Base-by-base conservation (phyloP, 169 alveolate species). In the Perkinsus marinus region DNA sequence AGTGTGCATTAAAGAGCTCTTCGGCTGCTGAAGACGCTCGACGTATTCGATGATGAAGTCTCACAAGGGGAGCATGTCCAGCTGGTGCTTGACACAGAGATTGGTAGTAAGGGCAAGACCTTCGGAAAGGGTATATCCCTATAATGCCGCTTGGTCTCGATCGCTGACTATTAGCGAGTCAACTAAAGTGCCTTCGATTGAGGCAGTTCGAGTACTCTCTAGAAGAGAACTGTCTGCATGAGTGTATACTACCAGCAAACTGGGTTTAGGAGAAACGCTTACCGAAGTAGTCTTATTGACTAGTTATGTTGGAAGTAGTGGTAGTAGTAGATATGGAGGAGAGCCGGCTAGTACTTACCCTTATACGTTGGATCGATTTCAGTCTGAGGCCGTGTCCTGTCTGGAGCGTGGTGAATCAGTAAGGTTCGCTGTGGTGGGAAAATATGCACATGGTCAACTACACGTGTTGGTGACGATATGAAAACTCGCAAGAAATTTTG, bases 391-490 rank as follows among this genome's bases (percentile, higher is more conserved):
- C 22, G 79, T 57, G 22, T 57, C 79, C 9, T 57, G 79, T 26
- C 34, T 57, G 79, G 79, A 57, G 22, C 79, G 79, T 7, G 22
- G 79, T 30, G 79, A 57, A 57, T 57, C 79, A 5, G 79, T 57
- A 57, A 30, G 79, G 22, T 13, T 7, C 0, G 34, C 37, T 57
- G 79, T 57, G 30, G 79, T 57, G 3, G 97, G 97, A 90, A 99
- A 99, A 94, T 96, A 98, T 68, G 99, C 98, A 17, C 95, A n/a
- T 99, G 91, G 99, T 99, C 30, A 98, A n/a, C 99, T 89, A 99
- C 99, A 0, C 99, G 98, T 93, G 98, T 99, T 0, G 98, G 99
- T 2, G 99, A 99, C 39, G 99, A 99, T 39, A 99, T 98, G 95
- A 99, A 10, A 41, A 10, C 46, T 41, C 46, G 19, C 10, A 6